Percentiles rank a stretch among this genome's conserved stretches.
These are phyloP conservation scores for Apiospora aurea DNA, from an alignment of 2,329 filamentous ascomycete genomes.

Conservation along the genomic window DNA sequence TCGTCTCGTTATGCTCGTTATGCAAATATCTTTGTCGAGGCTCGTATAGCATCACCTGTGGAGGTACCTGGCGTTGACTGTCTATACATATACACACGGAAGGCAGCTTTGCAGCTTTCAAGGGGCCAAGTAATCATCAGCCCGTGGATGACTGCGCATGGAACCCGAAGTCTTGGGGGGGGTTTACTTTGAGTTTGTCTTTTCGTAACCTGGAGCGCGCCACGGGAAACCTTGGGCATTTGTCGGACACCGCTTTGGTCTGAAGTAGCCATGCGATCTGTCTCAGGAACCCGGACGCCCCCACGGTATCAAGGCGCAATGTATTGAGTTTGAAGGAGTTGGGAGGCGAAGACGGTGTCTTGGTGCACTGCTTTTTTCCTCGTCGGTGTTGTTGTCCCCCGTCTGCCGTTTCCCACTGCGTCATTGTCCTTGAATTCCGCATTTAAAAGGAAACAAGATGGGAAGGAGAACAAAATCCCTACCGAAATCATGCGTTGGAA, in stretches of 20 bases:
- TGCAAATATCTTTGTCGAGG: too few relatives aligned
- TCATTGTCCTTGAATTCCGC: neutral
- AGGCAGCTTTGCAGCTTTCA: neutral
- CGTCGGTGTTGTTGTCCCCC: neutral
- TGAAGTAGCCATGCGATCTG: conserved; percentile 1
- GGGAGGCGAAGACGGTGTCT: neutral
- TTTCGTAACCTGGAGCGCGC: neutral
- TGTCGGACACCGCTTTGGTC: neutral
- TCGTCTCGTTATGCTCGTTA: too few relatives aligned
- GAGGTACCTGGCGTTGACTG: too few relatives aligned
- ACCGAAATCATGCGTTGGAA: neutral
- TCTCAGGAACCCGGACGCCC: neutral
- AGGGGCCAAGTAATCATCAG: neutral
- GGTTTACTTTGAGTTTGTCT: neutral
- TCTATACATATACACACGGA: neutral
- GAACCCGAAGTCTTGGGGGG: neutral
- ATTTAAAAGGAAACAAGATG: neutral
- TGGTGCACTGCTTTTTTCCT: neutral
- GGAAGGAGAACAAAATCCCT: neutral
- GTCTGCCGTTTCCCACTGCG: neutral
- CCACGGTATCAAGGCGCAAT: neutral
- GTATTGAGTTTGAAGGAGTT: neutral
- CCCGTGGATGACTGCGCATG: neutral
- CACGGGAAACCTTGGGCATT: neutral
- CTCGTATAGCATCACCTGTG: too few relatives aligned